Base-by-base conservation (phyloP, 495 filamentous ascomycete species). In the Aspergillus cristatus region DNA sequence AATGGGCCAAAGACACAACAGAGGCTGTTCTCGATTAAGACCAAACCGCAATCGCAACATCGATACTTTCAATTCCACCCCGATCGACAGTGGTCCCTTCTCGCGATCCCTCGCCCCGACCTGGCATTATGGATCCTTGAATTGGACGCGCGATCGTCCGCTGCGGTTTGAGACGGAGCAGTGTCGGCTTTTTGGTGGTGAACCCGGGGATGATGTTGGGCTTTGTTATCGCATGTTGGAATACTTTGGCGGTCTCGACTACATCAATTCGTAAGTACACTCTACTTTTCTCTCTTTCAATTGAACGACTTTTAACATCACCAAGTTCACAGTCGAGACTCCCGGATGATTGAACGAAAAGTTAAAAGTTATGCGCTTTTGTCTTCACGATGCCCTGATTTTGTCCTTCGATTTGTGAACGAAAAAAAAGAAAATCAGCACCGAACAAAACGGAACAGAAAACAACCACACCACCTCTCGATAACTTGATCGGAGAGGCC, bases 1-100 rank as follows among this genome's bases (percentile, higher is more conserved):
- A 41, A 68, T 71, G 67, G 65, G 65, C 49, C 67, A 68, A 47
- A 57, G 63, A 37, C 65, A 71, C 41, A 71, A 71, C 39, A 51
- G 65, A 62, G 65, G 65, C 38, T 62, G 65, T 25, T 67, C 63
- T 44, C 60, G 65, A 38, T 58, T 58, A 47, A 60, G 62, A 42
- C 65, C 62, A 24, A 24, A 24, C 20, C 55, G 55, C 38, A 58
- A 58, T 36, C 47, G 46, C 48, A 52, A 44, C 40, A 43, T 14
- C 37, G 40, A 40, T 32, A 10, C 26, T 38, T 28, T 41, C 48
- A 8, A 18, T 41, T 12, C 42, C 28, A 32, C 37, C 32, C 29
- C 18, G 36, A 28, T n/a, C n/a, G n/a, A n/a, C n/a, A n/a, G 34
- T 0, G 37, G 38, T 29, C 26, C 46, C 33, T 25, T 46, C 34